Evolutionary conservation across 345 rosid genomes (phyloP), one percentile per base, ranked within the genome.

Genomic region (Anastatica hierochuntica): DNA sequence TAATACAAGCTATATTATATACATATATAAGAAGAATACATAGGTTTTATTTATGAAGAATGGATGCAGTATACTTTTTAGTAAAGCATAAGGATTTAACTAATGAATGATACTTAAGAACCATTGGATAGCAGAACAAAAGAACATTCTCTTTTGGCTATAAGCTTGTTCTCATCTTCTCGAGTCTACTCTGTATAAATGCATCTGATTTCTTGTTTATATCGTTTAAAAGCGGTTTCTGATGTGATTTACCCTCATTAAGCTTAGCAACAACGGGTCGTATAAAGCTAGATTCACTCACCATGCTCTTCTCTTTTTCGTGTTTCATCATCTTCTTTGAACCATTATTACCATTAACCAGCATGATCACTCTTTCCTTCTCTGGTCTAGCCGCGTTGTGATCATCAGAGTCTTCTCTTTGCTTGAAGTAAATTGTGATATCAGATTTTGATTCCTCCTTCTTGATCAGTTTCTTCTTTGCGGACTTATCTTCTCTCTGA

Each of bases 381-480:
- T 54, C 54, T 5, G 58, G 4, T 55, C 20, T 34, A 15, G 52
- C 33, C 12, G 30, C 64, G 34, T 53, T 45, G n/a, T n/a, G n/a
- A 27, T 60, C 69, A 3, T 65, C 72, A 0, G 66, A 60, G n/a
- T 67, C 72, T 61, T 68, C 72, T 41, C 51, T 29, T 26, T 61
- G 52, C 67, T 61, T 61, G 58, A 48, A 68, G 19, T 53, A 41
- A 9, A 68, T 54, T 19, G 24, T 62, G 41, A 68, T 55, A 18
- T 68, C 72, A 18, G 62, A 68, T 0, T 46, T 47, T 47, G 72
- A 60, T 18, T n/a, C n/a, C n/a, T 56, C 63, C 42, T 48, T 62
- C 62, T 60, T 61, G 30, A 57, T 58, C 26, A 66, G 48, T 36
- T 58, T 58, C 48, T 50, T 66, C 26, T 10, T 50, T 10, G 13